A percentile compares a stretch with the other conserved stretches of the same genome.
phyloP scores from a whole-genome alignment of 768 basidiomycete genomes.

The Kwoniella heveanensis region DNA sequence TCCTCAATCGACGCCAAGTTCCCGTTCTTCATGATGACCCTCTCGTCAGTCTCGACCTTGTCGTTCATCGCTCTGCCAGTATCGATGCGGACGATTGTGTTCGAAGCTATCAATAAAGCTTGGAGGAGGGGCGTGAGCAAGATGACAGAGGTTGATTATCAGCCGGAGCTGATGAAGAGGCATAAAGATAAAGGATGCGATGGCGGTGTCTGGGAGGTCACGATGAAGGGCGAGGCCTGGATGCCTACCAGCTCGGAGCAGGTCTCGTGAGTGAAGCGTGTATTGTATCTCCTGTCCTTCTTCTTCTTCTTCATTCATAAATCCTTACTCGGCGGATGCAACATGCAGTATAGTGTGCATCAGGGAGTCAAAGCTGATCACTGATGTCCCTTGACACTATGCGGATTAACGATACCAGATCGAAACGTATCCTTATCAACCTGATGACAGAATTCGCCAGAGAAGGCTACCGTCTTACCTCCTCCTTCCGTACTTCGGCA shows the following conservation, averaged over 20 bases:
- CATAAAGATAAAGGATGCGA: conserved; percentile 47
- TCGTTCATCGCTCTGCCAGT: conserved; percentile 47
- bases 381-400: too few species aligned
- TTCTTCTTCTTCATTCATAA: too few species aligned
- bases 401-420: conserved; percentile 15
- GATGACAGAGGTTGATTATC: conserved; percentile 41
- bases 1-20: conserved; percentile 17
- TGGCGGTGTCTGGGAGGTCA: conserved; percentile 48
- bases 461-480: conserved; percentile 41
- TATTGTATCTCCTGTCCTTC: neutral
- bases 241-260: conserved; percentile 42
- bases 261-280: conserved; percentile 38
- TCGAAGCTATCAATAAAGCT: conserved; percentile 36
- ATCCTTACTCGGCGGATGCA: too few species aligned
- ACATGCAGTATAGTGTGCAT: too few species aligned
- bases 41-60: conserved; percentile 41
- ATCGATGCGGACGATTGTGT: conserved; percentile 31
- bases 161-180: conserved; percentile 40
- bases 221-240: conserved; percentile 41
- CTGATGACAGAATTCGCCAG: conserved; percentile 46
- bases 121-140: conserved; percentile 42
- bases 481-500: conserved; percentile 45
- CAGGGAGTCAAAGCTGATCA: too few species aligned
- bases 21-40: conserved; percentile 46
- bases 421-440: conserved; percentile 45